Percentiles rank a stretch among this genome's conserved stretches.
These are phyloP conservation scores for Saccharomycopsis babjevae DNA, from an alignment of 805 yeast genomes.

Conservation along the genomic window DNA sequence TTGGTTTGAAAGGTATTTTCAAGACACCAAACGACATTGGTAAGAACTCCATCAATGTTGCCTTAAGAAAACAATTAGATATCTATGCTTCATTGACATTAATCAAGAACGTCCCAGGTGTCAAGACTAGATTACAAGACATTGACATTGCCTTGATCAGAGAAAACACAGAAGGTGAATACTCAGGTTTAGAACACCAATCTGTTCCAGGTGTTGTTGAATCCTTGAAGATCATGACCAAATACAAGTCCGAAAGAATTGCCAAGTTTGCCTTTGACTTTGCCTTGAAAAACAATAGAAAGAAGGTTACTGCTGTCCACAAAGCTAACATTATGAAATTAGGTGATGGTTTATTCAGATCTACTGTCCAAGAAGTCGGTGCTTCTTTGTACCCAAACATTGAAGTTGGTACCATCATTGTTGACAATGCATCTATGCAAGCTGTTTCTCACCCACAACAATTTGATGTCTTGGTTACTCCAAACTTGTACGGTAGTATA, in stretches of 20 bases:
- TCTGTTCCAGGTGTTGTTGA: conserved; percentile 97
- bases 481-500: conserved; percentile 96
- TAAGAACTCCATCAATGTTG: conserved; percentile 85
- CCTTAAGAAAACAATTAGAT: conserved; percentile 91
- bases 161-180: conserved; percentile 98
- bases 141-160: conserved; percentile 92
- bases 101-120: conserved; percentile 91
- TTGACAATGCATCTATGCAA: conserved; percentile 98
- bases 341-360: conserved; percentile 96
- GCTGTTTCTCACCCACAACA: conserved; percentile 97
- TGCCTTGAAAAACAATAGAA: conserved; percentile 86
- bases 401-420: conserved; percentile 84
- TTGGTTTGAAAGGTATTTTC: conserved; percentile 93
- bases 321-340: conserved; percentile 98
- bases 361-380: conserved; percentile 70
- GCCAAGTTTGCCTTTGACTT: conserved; percentile 96
- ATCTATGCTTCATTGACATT: conserved; percentile 92
- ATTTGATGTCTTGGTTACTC: conserved; percentile 95
- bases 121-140: conserved; percentile 76
- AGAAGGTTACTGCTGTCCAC: conserved; percentile 92
- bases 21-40: conserved; percentile 55
- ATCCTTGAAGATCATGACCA: conserved; percentile 89
- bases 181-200: conserved; percentile 96
- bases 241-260: conserved; percentile 90
- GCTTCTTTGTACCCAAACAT: conserved; percentile 82